phyloP scores from a whole-genome alignment of 345 rosid genomes.

The Eucalyptus tenuipes region DNA sequence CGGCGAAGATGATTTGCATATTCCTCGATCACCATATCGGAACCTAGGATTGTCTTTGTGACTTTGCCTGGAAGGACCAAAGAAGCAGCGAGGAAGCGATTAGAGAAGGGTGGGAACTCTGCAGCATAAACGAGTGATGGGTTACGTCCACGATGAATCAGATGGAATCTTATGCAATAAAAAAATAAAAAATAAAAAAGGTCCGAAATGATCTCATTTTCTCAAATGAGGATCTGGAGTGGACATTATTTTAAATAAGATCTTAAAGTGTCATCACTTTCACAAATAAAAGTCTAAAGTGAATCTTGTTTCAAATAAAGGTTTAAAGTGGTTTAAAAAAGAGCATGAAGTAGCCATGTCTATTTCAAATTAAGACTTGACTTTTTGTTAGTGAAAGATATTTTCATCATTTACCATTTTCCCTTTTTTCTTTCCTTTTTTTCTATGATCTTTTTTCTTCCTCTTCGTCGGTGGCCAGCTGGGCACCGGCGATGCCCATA shows the following conservation, averaged over 20 bases:
- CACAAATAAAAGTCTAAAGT: accelerated
- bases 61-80: neutral
- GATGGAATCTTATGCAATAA: neutral
- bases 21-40: neutral
- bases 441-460: too few species aligned
- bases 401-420: too few species aligned
- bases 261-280: too few species aligned
- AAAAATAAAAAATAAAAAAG: neutral
- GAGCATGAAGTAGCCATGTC: accelerated
- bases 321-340: accelerated
- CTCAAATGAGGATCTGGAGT: accelerated
- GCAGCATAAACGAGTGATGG: neutral
- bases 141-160: neutral
- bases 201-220: accelerated
- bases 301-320: accelerated
- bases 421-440: too few species aligned
- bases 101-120: neutral
- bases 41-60: neutral
- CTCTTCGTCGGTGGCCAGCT: accelerated
- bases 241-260: too few species aligned
- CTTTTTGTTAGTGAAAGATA: accelerated
- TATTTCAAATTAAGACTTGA: too few species aligned
- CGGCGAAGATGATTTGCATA: neutral
- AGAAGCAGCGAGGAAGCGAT: neutral
- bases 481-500: accelerated